Evolutionary conservation across 257 asterid genomes (phyloP).

Genomic region (Nemophila menziesii): DNA sequence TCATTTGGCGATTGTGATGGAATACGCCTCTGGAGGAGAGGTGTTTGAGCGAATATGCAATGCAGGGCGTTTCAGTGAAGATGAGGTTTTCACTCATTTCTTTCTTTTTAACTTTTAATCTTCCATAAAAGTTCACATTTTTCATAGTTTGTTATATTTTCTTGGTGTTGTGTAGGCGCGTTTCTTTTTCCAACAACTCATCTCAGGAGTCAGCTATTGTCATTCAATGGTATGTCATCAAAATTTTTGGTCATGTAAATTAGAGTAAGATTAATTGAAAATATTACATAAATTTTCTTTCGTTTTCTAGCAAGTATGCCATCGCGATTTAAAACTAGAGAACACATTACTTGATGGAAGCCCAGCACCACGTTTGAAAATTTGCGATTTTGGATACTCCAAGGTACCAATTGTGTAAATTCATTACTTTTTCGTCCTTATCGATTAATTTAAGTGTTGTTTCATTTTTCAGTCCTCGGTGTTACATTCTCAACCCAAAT

Average conservation of each 20-base stretch:
- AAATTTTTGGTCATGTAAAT: neutral
- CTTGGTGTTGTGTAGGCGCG: conserved; percentile 50
- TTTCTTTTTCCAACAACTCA: conserved; percentile 94
- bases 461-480: conserved; percentile 64
- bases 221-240: conserved; percentile 67
- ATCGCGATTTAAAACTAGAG: conserved; percentile 91
- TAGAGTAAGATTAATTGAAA: neutral
- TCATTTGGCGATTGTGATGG: conserved; percentile 98
- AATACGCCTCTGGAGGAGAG: conserved; percentile 96
- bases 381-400: conserved; percentile 96
- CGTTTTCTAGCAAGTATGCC: conserved; percentile 80
- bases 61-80: conserved; percentile 97
- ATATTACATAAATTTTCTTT: conserved; percentile 3
- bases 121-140: neutral
- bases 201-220: conserved; percentile 98
- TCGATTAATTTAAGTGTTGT: neutral
- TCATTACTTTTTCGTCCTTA: neutral
- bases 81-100: conserved; percentile 44
- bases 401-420: conserved; percentile 37
- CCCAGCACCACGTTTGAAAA: conserved; percentile 86
- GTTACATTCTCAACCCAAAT: conserved; percentile 98
- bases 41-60: conserved; percentile 88
- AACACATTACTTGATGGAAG: conserved; percentile 92
- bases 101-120: conserved; percentile 2
- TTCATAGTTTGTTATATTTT: conserved; percentile 6